A percentile compares a stretch with the other conserved stretches of the same genome.
Evolutionary conservation across 2,329 filamentous ascomycete genomes (phyloP).

Genomic region (Monosporascus cannonballus): DNA sequence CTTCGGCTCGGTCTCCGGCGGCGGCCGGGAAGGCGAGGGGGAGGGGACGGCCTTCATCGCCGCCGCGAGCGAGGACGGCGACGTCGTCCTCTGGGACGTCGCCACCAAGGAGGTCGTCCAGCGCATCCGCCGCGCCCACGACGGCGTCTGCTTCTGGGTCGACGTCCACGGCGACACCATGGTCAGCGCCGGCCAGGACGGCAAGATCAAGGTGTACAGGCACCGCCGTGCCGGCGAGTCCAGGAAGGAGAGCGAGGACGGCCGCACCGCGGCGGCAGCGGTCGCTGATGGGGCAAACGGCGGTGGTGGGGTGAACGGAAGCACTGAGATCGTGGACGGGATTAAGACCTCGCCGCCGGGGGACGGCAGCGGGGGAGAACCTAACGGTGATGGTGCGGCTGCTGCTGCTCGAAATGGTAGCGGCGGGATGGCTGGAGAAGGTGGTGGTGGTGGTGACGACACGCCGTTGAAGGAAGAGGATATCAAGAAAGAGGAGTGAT

Average conservation of each 20-base stretch:
- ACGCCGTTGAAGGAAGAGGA: slow-evolving; percentile 34
- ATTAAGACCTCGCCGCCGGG: neutral
- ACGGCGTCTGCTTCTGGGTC: slow-evolving; percentile 60
- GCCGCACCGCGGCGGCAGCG: slow-evolving; percentile 6
- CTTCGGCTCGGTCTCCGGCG: slow-evolving; percentile 50
- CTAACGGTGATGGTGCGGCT: neutral
- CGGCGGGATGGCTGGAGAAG: neutral
- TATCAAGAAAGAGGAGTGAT: slow-evolving; percentile 30
- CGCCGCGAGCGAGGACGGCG: slow-evolving; percentile 82
- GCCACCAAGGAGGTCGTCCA: slow-evolving; percentile 78
- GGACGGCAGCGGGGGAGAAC: neutral
- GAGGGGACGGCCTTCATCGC: slow-evolving; percentile 54
- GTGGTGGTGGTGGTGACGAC: slow-evolving; percentile 45
- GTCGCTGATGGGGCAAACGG: slow-evolving; percentile 5
- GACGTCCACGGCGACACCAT: slow-evolving; percentile 51
- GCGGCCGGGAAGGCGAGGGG: slow-evolving; percentile 14
- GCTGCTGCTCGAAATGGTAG: neutral
- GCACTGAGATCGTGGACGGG: neutral
- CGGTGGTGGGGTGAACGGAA: slow-evolving; percentile 1
- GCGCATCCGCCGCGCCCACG: slow-evolving; percentile 45
- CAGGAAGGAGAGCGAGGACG: neutral
- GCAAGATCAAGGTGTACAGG: slow-evolving; percentile 44
- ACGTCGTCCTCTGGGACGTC: slow-evolving; percentile 85
- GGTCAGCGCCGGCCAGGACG: slow-evolving; percentile 52
- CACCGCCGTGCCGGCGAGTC: slow-evolving; percentile 9